Conservation (phyloP, 148 eudicot genomes). For the Amaranthus palmeri region DNA sequence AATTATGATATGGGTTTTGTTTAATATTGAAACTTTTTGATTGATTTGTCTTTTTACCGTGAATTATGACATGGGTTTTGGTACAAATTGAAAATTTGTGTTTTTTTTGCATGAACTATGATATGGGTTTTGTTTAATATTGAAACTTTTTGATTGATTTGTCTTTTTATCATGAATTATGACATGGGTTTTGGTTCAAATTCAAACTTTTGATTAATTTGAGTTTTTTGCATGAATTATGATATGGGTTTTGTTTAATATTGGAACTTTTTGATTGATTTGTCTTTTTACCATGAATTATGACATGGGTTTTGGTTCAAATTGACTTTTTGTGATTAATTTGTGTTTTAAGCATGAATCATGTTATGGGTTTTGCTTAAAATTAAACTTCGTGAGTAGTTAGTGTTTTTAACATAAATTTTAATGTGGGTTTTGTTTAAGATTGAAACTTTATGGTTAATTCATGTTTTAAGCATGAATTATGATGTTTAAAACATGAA, state of each 20-base stretch:
- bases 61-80: neutral
- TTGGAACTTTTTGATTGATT: neutral
- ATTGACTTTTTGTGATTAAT: too few species aligned
- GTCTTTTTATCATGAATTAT: too few species aligned
- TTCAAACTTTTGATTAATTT: neutral
- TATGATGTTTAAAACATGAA: too few species aligned
- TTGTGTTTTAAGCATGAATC: too few species aligned
- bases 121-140: neutral
- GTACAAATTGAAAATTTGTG: too few species aligned
- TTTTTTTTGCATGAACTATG: too few species aligned
- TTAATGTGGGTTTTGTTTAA: neutral
- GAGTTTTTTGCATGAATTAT: too few species aligned
- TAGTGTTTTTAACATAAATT: too few species aligned
- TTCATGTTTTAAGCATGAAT: too few species aligned
- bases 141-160: neutral
- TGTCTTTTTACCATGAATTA: neutral
- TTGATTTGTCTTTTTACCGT: neutral
- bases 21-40: neutral
- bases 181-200: neutral
- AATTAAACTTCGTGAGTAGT: neutral
- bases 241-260: too few species aligned
- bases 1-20: slow-evolving; percentile 14
- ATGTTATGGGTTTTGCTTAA: too few species aligned
- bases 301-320: too few species aligned
- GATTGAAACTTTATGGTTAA: neutral